Base-by-base conservation (phyloP, 1,139 yeast genomes). In the Taphrina populina region DNA sequence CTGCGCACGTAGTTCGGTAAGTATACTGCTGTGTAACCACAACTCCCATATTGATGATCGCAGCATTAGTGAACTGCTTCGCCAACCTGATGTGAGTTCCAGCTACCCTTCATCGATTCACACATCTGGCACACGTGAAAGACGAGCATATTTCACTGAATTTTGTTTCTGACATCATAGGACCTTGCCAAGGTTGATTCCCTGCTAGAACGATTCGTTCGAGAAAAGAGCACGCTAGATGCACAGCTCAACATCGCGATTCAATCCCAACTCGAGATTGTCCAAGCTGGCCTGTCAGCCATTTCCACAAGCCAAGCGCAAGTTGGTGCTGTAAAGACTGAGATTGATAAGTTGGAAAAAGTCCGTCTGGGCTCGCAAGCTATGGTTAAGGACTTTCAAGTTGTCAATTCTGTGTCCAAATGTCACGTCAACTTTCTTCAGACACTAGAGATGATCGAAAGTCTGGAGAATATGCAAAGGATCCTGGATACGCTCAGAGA, bases 141-240 rank as follows among this genome's bases (percentile, higher is more conserved):
- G n/a, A n/a, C n/a, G n/a, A n/a, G n/a, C n/a, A n/a, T n/a, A n/a
- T n/a, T n/a, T n/a, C n/a, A n/a, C n/a, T n/a, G n/a, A n/a, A n/a
- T n/a, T n/a, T n/a, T n/a, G n/a, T n/a, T n/a, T n/a, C 37, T 21
- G 21, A 52, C 61, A 30, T 52, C 58, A 3, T 62, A 61, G 62
- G 86, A 83, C 62, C 73, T 84, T 58, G 79, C 75, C 52, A 82
- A 81, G 64, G 76, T 82, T 10, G 69, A 74, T 7, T 68, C 73
- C 1, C 70, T 83, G 36, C 77, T 79, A 59, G 82, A 78, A 61
- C 86, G 82, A 63, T 75, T 87, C 57, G 64, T 70, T 40, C 79
- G 85, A 61, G 94, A 87, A 65, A 84, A 84, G 66, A 76, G 84
- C 0, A 77, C 84, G 1, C 71, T 85, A n/a, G 95, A 87, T 63